phyloP scores from a whole-genome alignment of 2,329 filamentous ascomycete genomes.

The Pseudopyrenochaeta lycopersici region DNA sequence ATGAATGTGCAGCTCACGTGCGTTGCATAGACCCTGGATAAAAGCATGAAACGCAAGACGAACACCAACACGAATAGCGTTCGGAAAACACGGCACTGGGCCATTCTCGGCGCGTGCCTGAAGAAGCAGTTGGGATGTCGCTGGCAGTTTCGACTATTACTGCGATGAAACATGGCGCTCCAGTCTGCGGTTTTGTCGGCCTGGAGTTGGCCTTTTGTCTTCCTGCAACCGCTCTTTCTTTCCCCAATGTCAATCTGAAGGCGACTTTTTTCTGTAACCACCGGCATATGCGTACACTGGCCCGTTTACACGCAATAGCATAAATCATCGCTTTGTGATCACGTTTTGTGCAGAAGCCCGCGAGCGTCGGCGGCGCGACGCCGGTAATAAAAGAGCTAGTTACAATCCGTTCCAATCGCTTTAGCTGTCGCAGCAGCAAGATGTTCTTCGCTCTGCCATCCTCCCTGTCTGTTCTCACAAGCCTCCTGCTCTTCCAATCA shows the following conservation, averaged over 20 bases:
- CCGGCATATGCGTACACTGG: no score
- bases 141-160: conserved; percentile 30
- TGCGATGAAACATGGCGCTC: conserved; percentile 11
- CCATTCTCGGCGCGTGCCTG: conserved; percentile 15
- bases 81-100: conserved; percentile 27
- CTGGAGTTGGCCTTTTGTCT: not conserved
- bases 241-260: not conserved
- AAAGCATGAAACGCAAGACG: conserved; percentile 18
- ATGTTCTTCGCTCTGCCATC: conserved; percentile 27
- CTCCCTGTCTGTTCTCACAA: conserved; percentile 17
- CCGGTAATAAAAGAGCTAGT: no score
- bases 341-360: no score
- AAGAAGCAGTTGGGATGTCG: conserved; percentile 14
- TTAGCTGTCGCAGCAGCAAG: conserved; percentile 2
- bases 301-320: no score
- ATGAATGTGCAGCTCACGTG: conserved; percentile 22
- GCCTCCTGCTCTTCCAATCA: conserved; percentile 21
- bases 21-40: not conserved
- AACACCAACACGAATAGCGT: conserved; percentile 6
- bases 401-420: not conserved
- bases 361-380: no score
- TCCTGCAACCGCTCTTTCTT: not conserved
- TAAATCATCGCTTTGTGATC: no score
- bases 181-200: not conserved
- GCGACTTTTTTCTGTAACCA: no score